Evolutionary conservation across 805 yeast species (phyloP).

Genomic region (Pichia manshurica): DNA sequence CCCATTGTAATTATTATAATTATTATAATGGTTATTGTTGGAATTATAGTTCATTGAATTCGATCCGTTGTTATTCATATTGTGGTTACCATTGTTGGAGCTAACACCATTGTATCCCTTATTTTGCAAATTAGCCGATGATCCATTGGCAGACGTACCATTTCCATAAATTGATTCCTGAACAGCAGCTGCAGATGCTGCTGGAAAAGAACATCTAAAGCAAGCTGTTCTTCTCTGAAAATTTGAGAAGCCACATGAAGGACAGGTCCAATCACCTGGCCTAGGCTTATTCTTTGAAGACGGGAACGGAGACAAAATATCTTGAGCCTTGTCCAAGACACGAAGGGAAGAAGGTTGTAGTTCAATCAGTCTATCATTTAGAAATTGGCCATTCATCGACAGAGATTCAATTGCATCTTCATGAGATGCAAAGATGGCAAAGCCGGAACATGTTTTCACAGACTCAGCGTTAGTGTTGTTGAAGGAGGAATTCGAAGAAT

Average conservation of each 20-base stretch:
- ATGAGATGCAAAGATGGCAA: constrained; percentile 77
- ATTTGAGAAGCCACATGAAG: constrained; percentile 90
- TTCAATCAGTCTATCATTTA: constrained; percentile 72
- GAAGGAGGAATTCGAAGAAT: background rate
- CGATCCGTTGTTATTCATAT: constrained; percentile 11
- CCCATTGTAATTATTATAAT: constrained; percentile 16
- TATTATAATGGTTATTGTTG: constrained; percentile 14
- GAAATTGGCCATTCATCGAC: constrained; percentile 67
- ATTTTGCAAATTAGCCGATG: constrained; percentile 12
- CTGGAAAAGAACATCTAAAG: constrained; percentile 87
- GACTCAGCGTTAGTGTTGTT: constrained; percentile 24
- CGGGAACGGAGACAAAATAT: constrained; percentile 78
- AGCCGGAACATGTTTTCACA: constrained; percentile 51
- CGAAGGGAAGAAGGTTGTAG: constrained; percentile 79
- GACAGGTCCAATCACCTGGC: constrained; percentile 99
- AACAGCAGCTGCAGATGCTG: constrained; percentile 62
- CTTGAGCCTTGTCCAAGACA: constrained; percentile 77
- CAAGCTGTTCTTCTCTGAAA: constrained; percentile 93
- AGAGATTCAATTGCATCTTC: constrained; percentile 81
- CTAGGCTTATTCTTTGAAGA: constrained; percentile 79
- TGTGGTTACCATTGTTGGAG: constrained; percentile 9
- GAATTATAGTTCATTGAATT: constrained; percentile 12
- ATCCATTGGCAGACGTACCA: constrained; percentile 11
- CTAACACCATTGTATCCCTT: constrained; percentile 9
- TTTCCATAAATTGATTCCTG: constrained; percentile 50